Percentiles rank a stretch among this genome's conserved stretches.
Evolutionary conservation across 495 filamentous ascomycete genomes (phyloP).

Genomic region (Pseudoneurospora amorphoporcata): DNA sequence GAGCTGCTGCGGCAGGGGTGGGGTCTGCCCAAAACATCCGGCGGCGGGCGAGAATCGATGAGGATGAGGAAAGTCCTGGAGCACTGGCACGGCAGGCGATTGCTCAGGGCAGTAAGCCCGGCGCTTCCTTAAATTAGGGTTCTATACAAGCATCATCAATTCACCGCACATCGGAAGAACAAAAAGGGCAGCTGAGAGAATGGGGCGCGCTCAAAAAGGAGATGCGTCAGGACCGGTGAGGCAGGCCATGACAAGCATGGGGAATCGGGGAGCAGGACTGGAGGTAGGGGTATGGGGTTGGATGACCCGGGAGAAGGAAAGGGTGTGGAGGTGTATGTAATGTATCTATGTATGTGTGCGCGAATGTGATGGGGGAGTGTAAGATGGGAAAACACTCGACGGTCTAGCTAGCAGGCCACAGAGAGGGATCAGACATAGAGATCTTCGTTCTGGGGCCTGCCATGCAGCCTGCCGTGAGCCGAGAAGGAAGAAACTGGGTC

Average conservation of each 20-base stretch:
- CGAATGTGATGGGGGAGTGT: conserved; percentile 6
- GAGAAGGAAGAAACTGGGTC: conserved; percentile 8
- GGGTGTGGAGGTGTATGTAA: conserved; percentile 1
- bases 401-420: conserved; percentile 5
- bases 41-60: conserved; percentile 10
- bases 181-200: conserved; percentile 9
- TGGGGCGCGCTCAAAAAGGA: conserved; percentile 8
- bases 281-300: conserved; percentile 20
- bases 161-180: conserved; percentile 26
- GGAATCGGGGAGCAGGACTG: conserved; percentile 16
- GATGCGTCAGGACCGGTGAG: conserved; percentile 20
- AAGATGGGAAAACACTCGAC: conserved; percentile 1
- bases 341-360: background rate
- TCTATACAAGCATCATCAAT: conserved; percentile 40
- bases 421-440: conserved; percentile 10
- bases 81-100: conserved; percentile 27
- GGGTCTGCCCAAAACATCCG: conserved; percentile 11
- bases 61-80: conserved; percentile 22
- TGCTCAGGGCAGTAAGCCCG: conserved; percentile 35
- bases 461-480: conserved; percentile 25
- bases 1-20: conserved; percentile 15
- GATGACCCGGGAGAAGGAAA: conserved; percentile 12
- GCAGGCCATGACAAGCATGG: conserved; percentile 9
- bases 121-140: conserved; percentile 38
- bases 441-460: conserved; percentile 5